Percentiles rank a stretch among this genome's conserved stretches.
These are phyloP conservation scores for Auxenochlorella protothecoides DNA, from an alignment of 139 green algal species.

Conservation along the genomic window DNA sequence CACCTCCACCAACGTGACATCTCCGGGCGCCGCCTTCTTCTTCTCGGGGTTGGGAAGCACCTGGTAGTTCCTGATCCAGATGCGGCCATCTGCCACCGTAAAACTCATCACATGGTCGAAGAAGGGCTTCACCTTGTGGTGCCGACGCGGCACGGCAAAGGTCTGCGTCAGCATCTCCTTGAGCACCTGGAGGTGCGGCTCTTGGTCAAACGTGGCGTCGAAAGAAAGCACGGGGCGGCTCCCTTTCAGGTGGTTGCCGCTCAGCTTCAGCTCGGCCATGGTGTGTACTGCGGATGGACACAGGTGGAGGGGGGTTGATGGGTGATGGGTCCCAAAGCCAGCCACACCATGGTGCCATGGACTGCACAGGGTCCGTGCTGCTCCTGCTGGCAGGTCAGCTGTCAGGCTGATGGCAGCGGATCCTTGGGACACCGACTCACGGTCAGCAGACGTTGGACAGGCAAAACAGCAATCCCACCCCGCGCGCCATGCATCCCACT, in stretches of 20 bases:
- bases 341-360: too few species aligned
- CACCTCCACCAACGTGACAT: constrained; percentile 61
- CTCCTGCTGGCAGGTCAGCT: too few species aligned
- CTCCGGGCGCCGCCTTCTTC: constrained; percentile 42
- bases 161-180: constrained; percentile 86
- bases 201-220: constrained; percentile 66
- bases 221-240: constrained; percentile 74
- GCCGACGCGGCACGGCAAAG: constrained; percentile 76
- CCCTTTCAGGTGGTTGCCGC: constrained; percentile 94
- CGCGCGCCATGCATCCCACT: not conserved
- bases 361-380: not conserved
- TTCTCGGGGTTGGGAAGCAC: constrained; percentile 62
- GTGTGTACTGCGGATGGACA: constrained; percentile 74
- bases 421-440: too few species aligned
- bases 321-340: not conserved
- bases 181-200: constrained; percentile 80
- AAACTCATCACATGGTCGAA: constrained; percentile 94
- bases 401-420: too few species aligned
- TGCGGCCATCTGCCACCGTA: constrained; percentile 62
- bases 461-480: too few species aligned
- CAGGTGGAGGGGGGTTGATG: not conserved
- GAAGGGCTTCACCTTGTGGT: constrained; percentile 94
- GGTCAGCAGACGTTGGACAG: too few species aligned
- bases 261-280: constrained; percentile 95
- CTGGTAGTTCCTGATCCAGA: constrained; percentile 99